Evolutionary conservation across 2,329 filamentous ascomycete genomes (phyloP).

Genomic region (Zymoseptoria pseudotritici): DNA sequence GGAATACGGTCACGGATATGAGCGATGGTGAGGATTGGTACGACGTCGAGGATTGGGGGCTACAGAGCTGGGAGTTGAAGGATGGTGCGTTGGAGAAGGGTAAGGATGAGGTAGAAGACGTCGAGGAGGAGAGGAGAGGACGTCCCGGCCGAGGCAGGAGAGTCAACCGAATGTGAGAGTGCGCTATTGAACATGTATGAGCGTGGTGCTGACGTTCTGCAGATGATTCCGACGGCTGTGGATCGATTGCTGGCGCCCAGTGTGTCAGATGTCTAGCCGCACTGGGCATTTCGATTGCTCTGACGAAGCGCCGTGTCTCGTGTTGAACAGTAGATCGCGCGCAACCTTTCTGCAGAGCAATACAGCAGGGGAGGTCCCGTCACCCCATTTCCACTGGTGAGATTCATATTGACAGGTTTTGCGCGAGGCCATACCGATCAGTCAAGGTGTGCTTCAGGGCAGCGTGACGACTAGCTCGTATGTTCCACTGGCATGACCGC

Average conservation of each 20-base stretch:
- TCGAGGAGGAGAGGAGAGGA: slow-evolving; percentile 23
- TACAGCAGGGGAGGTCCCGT: too few relatives aligned
- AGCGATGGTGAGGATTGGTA: slow-evolving; percentile 88
- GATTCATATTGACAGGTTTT: not conserved
- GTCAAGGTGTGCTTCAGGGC: not conserved
- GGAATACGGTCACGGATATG: slow-evolving; percentile 50
- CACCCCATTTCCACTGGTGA: too few relatives aligned
- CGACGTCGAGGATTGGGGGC: slow-evolving; percentile 70
- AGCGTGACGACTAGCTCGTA: not conserved
- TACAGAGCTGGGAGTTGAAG: slow-evolving; percentile 33
- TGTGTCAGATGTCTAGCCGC: not conserved
- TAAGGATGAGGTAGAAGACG: slow-evolving; percentile 69
- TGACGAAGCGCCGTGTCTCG: not conserved
- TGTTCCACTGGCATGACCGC: not conserved
- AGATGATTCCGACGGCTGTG: not conserved
- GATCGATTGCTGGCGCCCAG: not conserved
- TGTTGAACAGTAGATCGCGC: too few relatives aligned
- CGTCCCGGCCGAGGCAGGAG: slow-evolving; percentile 16
- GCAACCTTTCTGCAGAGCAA: too few relatives aligned
- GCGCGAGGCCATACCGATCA: not conserved
- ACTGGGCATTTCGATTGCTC: not conserved
- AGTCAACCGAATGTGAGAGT: slow-evolving; percentile 21
- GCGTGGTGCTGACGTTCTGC: not conserved
- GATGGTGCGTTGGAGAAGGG: slow-evolving; percentile 70
- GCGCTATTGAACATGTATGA: not conserved